Percentiles rank a stretch among this genome's conserved stretches.
Conservation (phyloP, 208 protist species). For the Herpetomonas tarakana region DNA sequence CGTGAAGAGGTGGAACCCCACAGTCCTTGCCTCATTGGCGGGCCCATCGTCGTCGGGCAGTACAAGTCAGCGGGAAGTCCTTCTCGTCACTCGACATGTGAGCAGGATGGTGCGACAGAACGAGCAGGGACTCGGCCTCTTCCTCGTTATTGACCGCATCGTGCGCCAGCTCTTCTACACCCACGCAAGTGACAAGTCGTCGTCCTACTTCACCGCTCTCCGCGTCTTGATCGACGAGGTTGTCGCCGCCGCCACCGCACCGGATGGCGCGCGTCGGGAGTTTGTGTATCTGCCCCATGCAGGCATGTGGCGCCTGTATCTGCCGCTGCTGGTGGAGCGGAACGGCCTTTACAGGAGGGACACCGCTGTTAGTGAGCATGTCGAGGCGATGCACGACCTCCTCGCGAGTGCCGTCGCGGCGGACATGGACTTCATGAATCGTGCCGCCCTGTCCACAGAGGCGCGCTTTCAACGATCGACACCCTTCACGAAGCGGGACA, state of each 20-base stretch:
- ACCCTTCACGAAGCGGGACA: conserved; percentile 8
- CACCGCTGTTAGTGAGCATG: conserved; percentile 19
- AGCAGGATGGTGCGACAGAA: too few species aligned
- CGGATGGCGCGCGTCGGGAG: too few species aligned
- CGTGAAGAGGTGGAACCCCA: too few species aligned
- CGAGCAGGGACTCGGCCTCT: too few species aligned
- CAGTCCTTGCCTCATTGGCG: too few species aligned
- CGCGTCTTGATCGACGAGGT: conserved; percentile 13
- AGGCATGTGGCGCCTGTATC: conserved; percentile 5
- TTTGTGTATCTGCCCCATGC: conserved; percentile 11
- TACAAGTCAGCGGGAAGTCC: too few species aligned
- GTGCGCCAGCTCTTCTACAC: neutral
- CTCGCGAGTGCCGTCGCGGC: conserved; percentile 8
- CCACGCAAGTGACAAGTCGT: neutral
- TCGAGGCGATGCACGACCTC: conserved; percentile 10
- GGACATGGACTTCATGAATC: conserved; percentile 1
- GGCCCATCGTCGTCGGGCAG: too few species aligned
- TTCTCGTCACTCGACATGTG: too few species aligned
- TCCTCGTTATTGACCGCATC: neutral
- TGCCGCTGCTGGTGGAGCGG: conserved; percentile 23
- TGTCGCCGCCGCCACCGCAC: neutral
- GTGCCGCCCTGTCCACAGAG: neutral
- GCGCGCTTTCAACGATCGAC: neutral
- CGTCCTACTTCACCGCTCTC: neutral
- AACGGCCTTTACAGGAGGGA: conserved; percentile 20